Evolutionary conservation across 2,329 filamentous ascomycete genomes (phyloP), one percentile per base, ranked within the genome.

Genomic region (Lasiodiplodia sp.): DNA sequence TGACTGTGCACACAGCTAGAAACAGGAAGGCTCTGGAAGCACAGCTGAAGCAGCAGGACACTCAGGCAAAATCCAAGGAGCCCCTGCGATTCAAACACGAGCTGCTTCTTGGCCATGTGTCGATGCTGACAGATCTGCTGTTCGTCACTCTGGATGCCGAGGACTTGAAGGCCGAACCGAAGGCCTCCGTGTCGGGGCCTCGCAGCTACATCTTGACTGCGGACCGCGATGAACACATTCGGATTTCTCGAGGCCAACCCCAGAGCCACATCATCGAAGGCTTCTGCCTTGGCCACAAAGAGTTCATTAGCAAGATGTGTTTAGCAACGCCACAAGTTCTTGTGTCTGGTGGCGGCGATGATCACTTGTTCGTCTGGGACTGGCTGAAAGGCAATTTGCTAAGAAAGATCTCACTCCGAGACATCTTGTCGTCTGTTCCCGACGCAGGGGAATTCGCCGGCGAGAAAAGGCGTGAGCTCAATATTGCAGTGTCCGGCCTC

Each of bases 71-170:
- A 70, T 81, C 82, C 44, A 84, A 84, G 66, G 82, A 83, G 18
- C 79, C 83, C 2, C 77, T 83, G 31, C 78, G 80, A 57, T 97
- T 97, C 76, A 90, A 93, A 73, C 88, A 93, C 73, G 87, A 90
- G 47, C 84, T 97, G 0, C 84, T 97, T 8, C 88, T 99, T 0
- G 96, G 96, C 14, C 96, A 99, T 80, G 96, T 99, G 16, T 97
- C 95, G 0, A 92, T 98, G 88, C 87, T 99, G 62, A 97, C 94
- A 1, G 90, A 93, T 75, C 78, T 97, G 64, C 79, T 84, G 2
- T 83, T 88, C 52, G 85, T 84, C 6, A 82, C 81, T n/a, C 76
- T 84, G 75, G 77, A 84, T 72, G 71, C 81, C 72, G 69, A 89
- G 69, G 78, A 78, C 21, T 78, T 62, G n/a, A 55, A 55, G 18